phyloP scores from a whole-genome alignment of 306 rosid genomes.

The Ormosia semicastrata region DNA sequence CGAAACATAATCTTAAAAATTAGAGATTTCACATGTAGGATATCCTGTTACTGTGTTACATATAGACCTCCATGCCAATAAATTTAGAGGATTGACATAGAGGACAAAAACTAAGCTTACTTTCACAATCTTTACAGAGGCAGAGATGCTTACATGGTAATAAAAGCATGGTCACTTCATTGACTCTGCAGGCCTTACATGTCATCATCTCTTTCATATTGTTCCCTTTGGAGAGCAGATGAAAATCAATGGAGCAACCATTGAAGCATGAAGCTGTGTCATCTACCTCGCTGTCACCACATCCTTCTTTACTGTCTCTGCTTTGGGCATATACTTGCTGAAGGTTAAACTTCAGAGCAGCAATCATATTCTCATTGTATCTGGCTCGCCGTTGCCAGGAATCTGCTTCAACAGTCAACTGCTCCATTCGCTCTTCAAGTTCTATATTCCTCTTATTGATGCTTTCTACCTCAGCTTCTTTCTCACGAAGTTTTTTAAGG shows the following conservation, averaged over 20 bases:
- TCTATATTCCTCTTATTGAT: slow-evolving; percentile 73
- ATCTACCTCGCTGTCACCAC: slow-evolving; percentile 87
- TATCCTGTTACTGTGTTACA: slow-evolving; percentile 37
- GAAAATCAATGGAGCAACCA: slow-evolving; percentile 62
- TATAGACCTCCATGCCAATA: slow-evolving; percentile 73
- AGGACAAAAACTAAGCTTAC: slow-evolving; percentile 80
- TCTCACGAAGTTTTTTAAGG: slow-evolving; percentile 62
- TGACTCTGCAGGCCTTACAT: slow-evolving; percentile 82
- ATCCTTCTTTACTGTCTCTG: slow-evolving; percentile 81
- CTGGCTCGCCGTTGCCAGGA: slow-evolving; percentile 80
- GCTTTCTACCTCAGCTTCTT: slow-evolving; percentile 70
- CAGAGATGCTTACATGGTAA: slow-evolving; percentile 96
- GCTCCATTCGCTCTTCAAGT: slow-evolving; percentile 77
- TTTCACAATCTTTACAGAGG: slow-evolving; percentile 88
- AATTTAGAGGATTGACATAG: slow-evolving; percentile 81
- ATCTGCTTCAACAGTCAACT: slow-evolving; percentile 65
- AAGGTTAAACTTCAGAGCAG: slow-evolving; percentile 74
- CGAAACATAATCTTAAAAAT: slow-evolving; percentile 22
- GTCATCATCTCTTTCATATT: slow-evolving; percentile 69
- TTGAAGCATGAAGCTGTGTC: slow-evolving; percentile 88
- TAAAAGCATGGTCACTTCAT: slow-evolving; percentile 80
- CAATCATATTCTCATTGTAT: slow-evolving; percentile 66
- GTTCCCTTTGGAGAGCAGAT: slow-evolving; percentile 54
- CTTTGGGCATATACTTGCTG: slow-evolving; percentile 74
- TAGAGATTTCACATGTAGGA: slow-evolving; percentile 30